Base-by-base conservation (phyloP, 306 rosid genomes). In the Cotoneaster glaucophyllus region DNA sequence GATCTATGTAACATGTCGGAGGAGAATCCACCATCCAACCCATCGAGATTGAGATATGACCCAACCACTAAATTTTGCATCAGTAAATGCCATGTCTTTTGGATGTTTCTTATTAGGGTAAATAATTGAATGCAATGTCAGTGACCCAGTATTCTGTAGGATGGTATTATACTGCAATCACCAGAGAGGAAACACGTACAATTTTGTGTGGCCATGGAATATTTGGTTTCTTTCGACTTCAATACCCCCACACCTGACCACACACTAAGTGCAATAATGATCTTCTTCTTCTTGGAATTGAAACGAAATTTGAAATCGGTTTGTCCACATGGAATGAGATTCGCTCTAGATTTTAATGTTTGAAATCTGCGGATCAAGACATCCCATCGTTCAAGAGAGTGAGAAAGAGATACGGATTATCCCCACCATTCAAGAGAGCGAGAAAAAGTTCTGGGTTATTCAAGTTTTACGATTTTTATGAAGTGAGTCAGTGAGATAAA, bases 171-270 rank as follows among this genome's bases (percentile, higher is more conserved):
- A 69, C 65, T 70, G 80, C 45, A 14, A 43, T 37, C 53, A 34
- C 74, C 53, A 15, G 50, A 43, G 48, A 43, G 14, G 67, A 68
- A 69, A 71, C 69, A 76, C 74, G 12, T 41, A 43, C 48, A 43
- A 43, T 43, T 43, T 43, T 43, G 48, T 43, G 48, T 41, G 45
- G 45, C 45, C 45, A 41, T 41, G 45, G 4, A 41, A 10, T 10
- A 69, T 57, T 83, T 74, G 77, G 59, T 67, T 50, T 66, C 67
- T 82, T 32, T 71, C 73, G 34, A 41, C 17, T 74, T 54, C 64
- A 2, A 71, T 79, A 69, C 58, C 79, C 69, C 66, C 13, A 43
- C 45, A 10, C 45, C 45, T 41, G 45, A 10, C 61, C 61, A 19
- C 67, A 25, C 54, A 26, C 3, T 3, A 31, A 10, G 56, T 74